These are phyloP conservation scores for Torulaspora microellipsoides DNA, from an alignment of 805 yeast species.

Conservation along the genomic window DNA sequence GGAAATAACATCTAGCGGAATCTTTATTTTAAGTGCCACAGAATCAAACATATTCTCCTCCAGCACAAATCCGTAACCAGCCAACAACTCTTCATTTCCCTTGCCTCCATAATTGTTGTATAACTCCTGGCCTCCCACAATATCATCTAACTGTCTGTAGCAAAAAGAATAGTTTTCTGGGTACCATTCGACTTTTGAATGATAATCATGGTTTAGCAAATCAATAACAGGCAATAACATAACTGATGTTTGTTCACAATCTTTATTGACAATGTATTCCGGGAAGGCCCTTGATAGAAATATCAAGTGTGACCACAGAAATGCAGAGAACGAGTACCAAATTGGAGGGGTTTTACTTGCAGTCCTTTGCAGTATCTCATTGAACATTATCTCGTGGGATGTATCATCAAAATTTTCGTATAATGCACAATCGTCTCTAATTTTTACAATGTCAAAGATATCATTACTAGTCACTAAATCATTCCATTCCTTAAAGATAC, in stretches of 20 bases:
- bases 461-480: slow-evolving; percentile 2
- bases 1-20: slow-evolving; percentile 30
- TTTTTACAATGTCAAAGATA: slow-evolving; percentile 1
- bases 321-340: slow-evolving; percentile 66
- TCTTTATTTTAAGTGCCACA: slow-evolving; percentile 57
- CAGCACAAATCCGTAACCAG: slow-evolving; percentile 58
- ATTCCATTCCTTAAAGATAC: slow-evolving; percentile 63
- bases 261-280: slow-evolving; percentile 38
- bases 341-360: slow-evolving; percentile 11
- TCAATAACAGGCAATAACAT: slow-evolving; percentile 79
- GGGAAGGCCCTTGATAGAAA: slow-evolving; percentile 82
- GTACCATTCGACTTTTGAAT: slow-evolving; percentile 64
- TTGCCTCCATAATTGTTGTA: slow-evolving; percentile 86
- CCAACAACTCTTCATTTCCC: slow-evolving; percentile 78
- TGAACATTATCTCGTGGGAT: slow-evolving; percentile 16
- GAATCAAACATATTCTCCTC: slow-evolving; percentile 56
- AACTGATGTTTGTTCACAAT: slow-evolving; percentile 42
- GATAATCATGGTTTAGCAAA: slow-evolving; percentile 66
- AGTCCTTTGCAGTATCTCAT: slow-evolving; percentile 17
- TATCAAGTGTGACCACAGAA: slow-evolving; percentile 69
- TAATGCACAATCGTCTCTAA: slow-evolving; percentile 17
- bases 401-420: slow-evolving; percentile 14
- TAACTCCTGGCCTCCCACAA: slow-evolving; percentile 43
- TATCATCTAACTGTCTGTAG: slow-evolving; percentile 20
- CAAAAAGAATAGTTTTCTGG: slow-evolving; percentile 47